phyloP scores from a whole-genome alignment of 306 rosid genomes.

The Quercus engelmannii region DNA sequence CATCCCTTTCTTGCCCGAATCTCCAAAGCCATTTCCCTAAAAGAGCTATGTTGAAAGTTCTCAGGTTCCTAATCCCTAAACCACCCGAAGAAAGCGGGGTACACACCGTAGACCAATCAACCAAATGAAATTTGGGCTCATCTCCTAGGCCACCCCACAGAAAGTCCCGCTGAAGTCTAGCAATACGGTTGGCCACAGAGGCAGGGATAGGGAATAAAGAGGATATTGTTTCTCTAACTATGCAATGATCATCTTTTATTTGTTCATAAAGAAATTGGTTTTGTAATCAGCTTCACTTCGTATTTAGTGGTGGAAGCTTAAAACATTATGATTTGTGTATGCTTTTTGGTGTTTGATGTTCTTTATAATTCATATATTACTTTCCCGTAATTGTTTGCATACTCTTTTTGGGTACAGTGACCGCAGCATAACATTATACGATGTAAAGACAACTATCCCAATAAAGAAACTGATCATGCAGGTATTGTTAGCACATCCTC shows the following conservation, averaged over 20 bases:
- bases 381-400: not conserved
- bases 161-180: too few relatives aligned
- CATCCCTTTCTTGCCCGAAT: too few relatives aligned
- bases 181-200: too few relatives aligned
- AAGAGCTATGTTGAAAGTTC: too few relatives aligned
- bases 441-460: slow-evolving; percentile 17
- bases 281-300: not conserved
- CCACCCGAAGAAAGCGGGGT: too few relatives aligned
- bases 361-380: not conserved
- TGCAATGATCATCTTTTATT: not conserved
- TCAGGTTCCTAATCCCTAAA: too few relatives aligned
- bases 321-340: not conserved
- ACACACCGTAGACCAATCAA: too few relatives aligned
- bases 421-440: slow-evolving; percentile 80
- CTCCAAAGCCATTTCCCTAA: too few relatives aligned
- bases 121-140: too few relatives aligned
- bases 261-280: not conserved
- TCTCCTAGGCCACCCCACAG: too few relatives aligned
- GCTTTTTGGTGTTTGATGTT: not conserved
- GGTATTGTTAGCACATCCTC: slow-evolving; percentile 42
- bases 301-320: not conserved
- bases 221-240: too few relatives aligned
- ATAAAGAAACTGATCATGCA: slow-evolving; percentile 65
- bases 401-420: slow-evolving; percentile 53
- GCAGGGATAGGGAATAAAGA: too few relatives aligned